Evolutionary conservation across 2,329 filamentous ascomycete species (phyloP).

Genomic region (Didymella exigua): DNA sequence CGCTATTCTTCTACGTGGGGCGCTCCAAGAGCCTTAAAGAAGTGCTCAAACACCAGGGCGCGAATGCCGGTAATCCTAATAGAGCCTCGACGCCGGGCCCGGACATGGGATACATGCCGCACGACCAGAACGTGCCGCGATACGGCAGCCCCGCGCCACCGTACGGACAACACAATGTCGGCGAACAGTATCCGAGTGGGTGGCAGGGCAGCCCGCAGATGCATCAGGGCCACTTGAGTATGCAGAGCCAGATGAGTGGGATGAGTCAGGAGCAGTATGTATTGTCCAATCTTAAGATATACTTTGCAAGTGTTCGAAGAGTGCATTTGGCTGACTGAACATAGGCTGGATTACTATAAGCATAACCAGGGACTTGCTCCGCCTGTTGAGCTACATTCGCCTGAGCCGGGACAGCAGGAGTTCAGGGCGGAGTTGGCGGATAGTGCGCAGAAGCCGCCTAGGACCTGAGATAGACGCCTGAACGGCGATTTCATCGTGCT

Average conservation of each 20-base stretch:
- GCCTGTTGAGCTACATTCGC: conserved; percentile 32
- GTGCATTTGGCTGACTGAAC: conserved; percentile 4
- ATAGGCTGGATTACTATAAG: conserved; percentile 32
- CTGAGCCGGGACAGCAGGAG: conserved; percentile 26
- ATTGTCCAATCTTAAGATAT: too few species aligned
- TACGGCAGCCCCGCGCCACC: conserved; percentile 22
- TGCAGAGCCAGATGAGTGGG: conserved; percentile 22
- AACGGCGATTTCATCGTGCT: too few species aligned
- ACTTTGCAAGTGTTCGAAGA: too few species aligned
- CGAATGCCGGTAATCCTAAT: conserved; percentile 17
- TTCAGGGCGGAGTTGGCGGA: conserved; percentile 38
- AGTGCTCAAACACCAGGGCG: conserved; percentile 24
- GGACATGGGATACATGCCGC: conserved; percentile 10
- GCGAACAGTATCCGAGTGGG: conserved; percentile 30
- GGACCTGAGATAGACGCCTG: background rate
- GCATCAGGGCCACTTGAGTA: conserved; percentile 26
- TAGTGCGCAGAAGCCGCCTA: conserved; percentile 10
- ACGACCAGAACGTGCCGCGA: conserved; percentile 6
- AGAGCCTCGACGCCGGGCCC: conserved; percentile 11
- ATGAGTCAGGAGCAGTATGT: conserved; percentile 37
- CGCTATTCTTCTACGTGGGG: conserved; percentile 70
- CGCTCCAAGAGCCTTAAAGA: conserved; percentile 45
- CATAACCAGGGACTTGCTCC: conserved; percentile 16
- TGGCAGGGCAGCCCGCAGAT: conserved; percentile 24
- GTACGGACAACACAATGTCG: conserved; percentile 35